Conservation (phyloP, 2,329 filamentous ascomycete genomes). For the Colletotrichum zoysiae region DNA sequence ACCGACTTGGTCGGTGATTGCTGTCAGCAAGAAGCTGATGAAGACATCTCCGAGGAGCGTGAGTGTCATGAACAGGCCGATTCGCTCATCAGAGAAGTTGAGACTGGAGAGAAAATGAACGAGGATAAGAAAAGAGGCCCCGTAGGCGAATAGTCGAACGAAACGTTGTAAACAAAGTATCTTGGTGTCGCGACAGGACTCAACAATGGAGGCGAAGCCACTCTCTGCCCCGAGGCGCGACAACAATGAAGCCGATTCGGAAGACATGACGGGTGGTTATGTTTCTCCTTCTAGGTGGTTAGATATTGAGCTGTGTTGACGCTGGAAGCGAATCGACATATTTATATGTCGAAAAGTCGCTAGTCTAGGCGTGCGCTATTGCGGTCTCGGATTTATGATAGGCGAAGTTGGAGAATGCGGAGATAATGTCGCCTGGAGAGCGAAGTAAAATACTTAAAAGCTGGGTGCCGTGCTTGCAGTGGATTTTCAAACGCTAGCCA, state of each 20-base stretch:
- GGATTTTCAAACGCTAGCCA: too few species aligned
- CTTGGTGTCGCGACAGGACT: constrained; percentile 63
- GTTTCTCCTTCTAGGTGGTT: too few species aligned
- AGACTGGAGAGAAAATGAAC: constrained; percentile 67
- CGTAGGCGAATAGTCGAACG: constrained; percentile 74
- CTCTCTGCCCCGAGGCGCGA: constrained; percentile 51
- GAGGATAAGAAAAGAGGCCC: constrained; percentile 68
- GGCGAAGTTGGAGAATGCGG: constrained; percentile 12
- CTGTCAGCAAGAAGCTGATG: constrained; percentile 70
- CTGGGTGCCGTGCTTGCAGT: too few species aligned
- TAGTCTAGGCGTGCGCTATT: background rate
- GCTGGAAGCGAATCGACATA: background rate
- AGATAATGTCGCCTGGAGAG: constrained; percentile 11
- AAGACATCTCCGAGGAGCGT: constrained; percentile 71
- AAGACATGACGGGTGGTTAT: constrained; percentile 8
- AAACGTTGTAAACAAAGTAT: constrained; percentile 70
- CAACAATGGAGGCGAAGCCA: constrained; percentile 59
- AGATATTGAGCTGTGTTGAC: background rate
- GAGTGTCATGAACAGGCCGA: constrained; percentile 75
- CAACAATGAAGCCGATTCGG: constrained; percentile 21
- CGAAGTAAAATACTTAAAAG: background rate
- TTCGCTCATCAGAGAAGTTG: constrained; percentile 61
- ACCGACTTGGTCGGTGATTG: constrained; percentile 70
- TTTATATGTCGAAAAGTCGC: constrained; percentile 22
- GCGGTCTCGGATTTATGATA: constrained; percentile 35